Base-by-base conservation (phyloP, 352 stramenopile genomes). In the Globisporangium sylvaticum region DNA sequence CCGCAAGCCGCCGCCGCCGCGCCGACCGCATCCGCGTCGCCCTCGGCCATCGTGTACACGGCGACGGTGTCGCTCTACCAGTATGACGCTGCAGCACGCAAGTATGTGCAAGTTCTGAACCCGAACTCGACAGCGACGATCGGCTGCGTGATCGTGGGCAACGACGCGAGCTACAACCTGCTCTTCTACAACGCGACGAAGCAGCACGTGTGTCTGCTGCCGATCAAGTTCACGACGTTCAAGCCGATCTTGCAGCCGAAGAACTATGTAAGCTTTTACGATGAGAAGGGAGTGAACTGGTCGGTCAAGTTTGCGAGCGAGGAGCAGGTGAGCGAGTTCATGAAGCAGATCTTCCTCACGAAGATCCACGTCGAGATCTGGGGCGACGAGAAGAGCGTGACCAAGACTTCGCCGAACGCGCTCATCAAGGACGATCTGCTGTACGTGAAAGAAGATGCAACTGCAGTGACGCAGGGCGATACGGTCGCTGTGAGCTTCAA, bases 261-360 rank as follows among this genome's bases (percentile, higher is more conserved):
- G 58, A 77, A 81, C 64, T 94, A 92, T 62, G 73, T 94, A n/a
- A 94, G 91, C 58, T 90, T 94, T 64, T 94, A 94, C 71, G 86
- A 94, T 62, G 80, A 88, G 8, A 77, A 84, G 22, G 73, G 73
- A 2, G 66, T 65, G 2, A 94, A 94, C 68, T 94, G 83, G 83
- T 91, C 82, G 31, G 71, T 89, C n/a, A 89, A 90, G 64, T 94
- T 90, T 58, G 53, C 76, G 9, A 84, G 70, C 32, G 83, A 94
- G 8, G 72, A 75, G 5, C 80, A 89, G 42, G 77, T 90, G 32
- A 62, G 66, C 1, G 83, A 89, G 59, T 90, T 94, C 39, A 89
- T 91, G 77, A 66, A 71, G 20, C 78, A 88, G 32, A 67, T 91
- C 5, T 91, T 92, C 64, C 67, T 94, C 52, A 78, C 82, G 57